Conservation (phyloP, 2,329 filamentous ascomycete species). For the Stagonosporopsis tanaceti region DNA sequence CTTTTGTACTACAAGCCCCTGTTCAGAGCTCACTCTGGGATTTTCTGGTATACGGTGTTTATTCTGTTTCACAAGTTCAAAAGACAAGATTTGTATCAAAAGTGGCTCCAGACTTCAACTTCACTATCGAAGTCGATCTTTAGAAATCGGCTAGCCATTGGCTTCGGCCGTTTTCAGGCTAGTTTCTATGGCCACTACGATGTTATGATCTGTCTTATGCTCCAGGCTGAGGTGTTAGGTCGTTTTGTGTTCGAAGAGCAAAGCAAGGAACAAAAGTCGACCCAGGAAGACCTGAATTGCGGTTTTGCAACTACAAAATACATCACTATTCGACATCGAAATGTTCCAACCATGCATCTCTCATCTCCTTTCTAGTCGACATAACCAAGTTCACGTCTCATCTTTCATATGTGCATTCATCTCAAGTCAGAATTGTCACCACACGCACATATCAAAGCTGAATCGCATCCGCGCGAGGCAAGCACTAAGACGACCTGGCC, state of each 20-base stretch:
- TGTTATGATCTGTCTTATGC: background rate
- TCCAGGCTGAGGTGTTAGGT: background rate
- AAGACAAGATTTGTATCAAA: background rate
- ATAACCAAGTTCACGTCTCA: background rate
- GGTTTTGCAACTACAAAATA: constrained; percentile 2
- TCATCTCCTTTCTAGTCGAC: background rate
- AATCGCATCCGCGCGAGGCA: constrained; percentile 1
- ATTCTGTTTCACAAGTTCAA: background rate
- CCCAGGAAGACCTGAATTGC: background rate
- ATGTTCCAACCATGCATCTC: background rate
- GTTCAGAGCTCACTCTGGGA: background rate
- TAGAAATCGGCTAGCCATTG: background rate
- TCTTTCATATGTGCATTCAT: background rate
- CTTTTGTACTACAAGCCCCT: background rate
- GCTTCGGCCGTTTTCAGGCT: background rate
- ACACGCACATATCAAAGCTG: background rate
- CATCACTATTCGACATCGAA: background rate
- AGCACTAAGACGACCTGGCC: background rate
- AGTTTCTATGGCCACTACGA: background rate
- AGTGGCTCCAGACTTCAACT: background rate
- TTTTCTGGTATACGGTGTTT: background rate
- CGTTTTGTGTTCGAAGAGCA: background rate
- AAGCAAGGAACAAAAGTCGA: constrained; percentile 12
- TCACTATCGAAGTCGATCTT: background rate
- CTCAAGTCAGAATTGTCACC: background rate